These are phyloP conservation scores for Magnusiomyces magnusii DNA, from an alignment of 1,139 yeast species.

Conservation along the genomic window DNA sequence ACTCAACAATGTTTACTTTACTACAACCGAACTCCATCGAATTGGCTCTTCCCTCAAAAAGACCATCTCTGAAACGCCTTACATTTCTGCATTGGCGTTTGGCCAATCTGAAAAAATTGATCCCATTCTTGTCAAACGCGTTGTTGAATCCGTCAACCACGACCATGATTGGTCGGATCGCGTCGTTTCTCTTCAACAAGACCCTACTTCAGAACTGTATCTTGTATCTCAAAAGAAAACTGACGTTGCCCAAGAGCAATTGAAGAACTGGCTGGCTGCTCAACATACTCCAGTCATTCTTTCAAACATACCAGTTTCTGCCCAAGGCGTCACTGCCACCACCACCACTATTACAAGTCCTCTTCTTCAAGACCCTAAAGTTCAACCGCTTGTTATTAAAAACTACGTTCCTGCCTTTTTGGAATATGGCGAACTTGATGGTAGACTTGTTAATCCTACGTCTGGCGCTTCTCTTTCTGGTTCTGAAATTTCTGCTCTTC, in stretches of 20 bases:
- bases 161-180: background rate
- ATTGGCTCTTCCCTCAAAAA: background rate
- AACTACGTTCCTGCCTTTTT: background rate
- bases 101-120: slow-evolving; percentile 1
- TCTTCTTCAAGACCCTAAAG: background rate
- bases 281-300: background rate
- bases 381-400: background rate
- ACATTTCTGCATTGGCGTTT: background rate
- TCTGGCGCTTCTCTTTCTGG: background rate
- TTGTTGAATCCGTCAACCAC: background rate
- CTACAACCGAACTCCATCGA: background rate
- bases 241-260: background rate
- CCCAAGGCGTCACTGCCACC: too few relatives aligned
- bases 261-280: background rate
- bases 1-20: background rate
- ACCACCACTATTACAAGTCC: background rate
- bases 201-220: background rate
- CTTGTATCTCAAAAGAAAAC: background rate
- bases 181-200: background rate
- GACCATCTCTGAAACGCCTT: background rate
- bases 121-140: background rate
- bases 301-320: background rate
- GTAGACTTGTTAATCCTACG: background rate
- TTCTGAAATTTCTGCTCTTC: background rate
- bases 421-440: background rate